These are phyloP conservation scores for Sideroxylon spinosum DNA, from an alignment of 179 eudicot genomes.

Conservation along the genomic window DNA sequence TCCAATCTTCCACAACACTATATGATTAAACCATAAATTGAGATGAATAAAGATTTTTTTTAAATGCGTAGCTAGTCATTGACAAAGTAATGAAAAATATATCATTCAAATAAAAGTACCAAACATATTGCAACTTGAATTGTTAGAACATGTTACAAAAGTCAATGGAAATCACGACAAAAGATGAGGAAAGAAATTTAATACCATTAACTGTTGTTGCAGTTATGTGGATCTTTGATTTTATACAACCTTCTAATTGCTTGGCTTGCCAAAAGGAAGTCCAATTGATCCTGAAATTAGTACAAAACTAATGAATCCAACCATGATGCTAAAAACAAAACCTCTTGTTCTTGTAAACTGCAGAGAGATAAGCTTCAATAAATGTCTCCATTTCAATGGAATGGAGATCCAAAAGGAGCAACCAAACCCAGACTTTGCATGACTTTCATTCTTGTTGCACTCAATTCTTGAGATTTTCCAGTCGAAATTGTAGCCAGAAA, in stretches of 20 bases:
- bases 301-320: not conserved
- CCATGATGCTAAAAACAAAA: not conserved
- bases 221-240: not conserved
- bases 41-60: too few species aligned
- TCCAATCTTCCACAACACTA: not conserved
- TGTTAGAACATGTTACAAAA: too few species aligned
- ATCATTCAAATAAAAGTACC: not conserved
- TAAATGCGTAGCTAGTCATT: not conserved
- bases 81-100: not conserved
- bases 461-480: constrained; percentile 31
- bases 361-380: not conserved
- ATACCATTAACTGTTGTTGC: not conserved
- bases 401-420: constrained; percentile 60
- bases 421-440: constrained; percentile 61
- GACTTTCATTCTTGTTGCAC: constrained; percentile 48
- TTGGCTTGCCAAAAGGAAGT: not conserved
- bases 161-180: not conserved
- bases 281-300: not conserved
- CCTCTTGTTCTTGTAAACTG: not conserved
- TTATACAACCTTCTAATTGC: not conserved
- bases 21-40: not conserved
- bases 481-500: constrained; percentile 23
- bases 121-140: not conserved
- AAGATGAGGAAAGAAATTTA: not conserved
- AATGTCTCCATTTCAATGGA: constrained; percentile 27